A percentile compares a stretch with the other conserved stretches of the same genome.
These are phyloP conservation scores for Gamsiella multidivaricata DNA, from an alignment of 192 early-diverging fungal genomes.

Conservation along the genomic window DNA sequence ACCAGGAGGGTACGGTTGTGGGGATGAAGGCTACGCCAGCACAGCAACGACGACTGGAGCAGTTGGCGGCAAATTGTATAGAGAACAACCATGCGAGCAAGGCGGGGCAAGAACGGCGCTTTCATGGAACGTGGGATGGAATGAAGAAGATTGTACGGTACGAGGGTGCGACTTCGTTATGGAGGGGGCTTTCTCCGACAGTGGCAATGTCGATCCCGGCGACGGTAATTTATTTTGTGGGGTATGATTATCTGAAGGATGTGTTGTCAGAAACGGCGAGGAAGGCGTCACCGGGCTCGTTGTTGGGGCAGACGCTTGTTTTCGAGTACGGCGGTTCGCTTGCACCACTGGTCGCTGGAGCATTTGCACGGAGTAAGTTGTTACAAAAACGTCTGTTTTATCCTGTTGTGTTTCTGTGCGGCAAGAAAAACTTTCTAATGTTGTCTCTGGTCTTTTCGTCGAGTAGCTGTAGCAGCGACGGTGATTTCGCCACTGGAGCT, in stretches of 20 bases:
- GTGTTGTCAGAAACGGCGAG: slow-evolving; percentile 27
- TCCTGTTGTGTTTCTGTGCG: too few species aligned
- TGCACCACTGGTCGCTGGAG: slow-evolving; percentile 72
- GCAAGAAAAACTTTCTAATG: too few species aligned
- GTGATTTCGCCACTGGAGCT: slow-evolving; percentile 92
- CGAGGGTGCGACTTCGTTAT: slow-evolving; percentile 85
- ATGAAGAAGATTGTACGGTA: slow-evolving; percentile 80
- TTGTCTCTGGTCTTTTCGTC: slow-evolving; percentile 4
- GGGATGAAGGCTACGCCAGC: slow-evolving; percentile 15
- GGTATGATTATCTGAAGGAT: slow-evolving; percentile 89
- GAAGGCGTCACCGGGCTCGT: background rate
- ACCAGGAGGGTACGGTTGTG: slow-evolving; percentile 58
- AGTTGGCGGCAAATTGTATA: slow-evolving; percentile 45
- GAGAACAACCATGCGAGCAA: slow-evolving; percentile 31
- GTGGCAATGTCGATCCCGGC: slow-evolving; percentile 91
- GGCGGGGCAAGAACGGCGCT: slow-evolving; percentile 30
- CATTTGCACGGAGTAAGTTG: slow-evolving; percentile 76
- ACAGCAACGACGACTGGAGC: slow-evolving; percentile 39
- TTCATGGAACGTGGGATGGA: slow-evolving; percentile 68
- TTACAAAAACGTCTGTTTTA: too few species aligned
- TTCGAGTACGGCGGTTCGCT: slow-evolving; percentile 37
- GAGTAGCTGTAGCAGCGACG: slow-evolving; percentile 74
- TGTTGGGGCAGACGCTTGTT: slow-evolving; percentile 24
- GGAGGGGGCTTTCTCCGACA: slow-evolving; percentile 89
- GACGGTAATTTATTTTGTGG: slow-evolving; percentile 94